Percentiles rank a stretch among this genome's conserved stretches.
phyloP scores from a whole-genome alignment of 1,139 yeast species.

The Pichia sp. region DNA sequence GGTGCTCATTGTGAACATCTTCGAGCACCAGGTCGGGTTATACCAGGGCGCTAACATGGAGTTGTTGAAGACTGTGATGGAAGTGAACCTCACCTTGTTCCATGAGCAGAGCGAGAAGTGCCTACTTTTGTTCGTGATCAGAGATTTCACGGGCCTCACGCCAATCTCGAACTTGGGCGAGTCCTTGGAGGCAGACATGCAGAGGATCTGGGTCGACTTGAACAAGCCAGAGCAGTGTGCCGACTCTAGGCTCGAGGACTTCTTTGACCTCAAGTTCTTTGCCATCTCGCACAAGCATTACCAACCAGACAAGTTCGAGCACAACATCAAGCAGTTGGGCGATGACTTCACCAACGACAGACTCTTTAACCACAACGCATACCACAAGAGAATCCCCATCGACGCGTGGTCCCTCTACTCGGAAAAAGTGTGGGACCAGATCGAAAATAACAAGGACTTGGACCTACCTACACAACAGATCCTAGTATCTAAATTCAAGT shows the following conservation, averaged over 20 bases:
- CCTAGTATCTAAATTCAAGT: slow-evolving; percentile 87
- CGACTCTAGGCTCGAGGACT: slow-evolving; percentile 57
- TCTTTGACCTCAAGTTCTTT: slow-evolving; percentile 78
- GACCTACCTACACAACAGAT: slow-evolving; percentile 97
- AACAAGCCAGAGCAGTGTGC: slow-evolving; percentile 65
- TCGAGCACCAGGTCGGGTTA: slow-evolving; percentile 96
- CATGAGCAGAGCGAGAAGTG: slow-evolving; percentile 60
- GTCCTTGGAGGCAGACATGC: slow-evolving; percentile 66
- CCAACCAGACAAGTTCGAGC: slow-evolving; percentile 67
- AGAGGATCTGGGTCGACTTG: slow-evolving; percentile 72
- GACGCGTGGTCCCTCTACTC: slow-evolving; percentile 97
- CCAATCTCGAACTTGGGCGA: slow-evolving; percentile 68
- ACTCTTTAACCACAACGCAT: slow-evolving; percentile 59
- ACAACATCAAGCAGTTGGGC: slow-evolving; percentile 62
- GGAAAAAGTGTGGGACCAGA: slow-evolving; percentile 89
- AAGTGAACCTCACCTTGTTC: slow-evolving; percentile 83
- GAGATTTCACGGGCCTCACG: slow-evolving; percentile 89
- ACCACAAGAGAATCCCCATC: slow-evolving; percentile 83
- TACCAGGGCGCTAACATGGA: slow-evolving; percentile 99
- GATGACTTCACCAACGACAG: slow-evolving; percentile 44
- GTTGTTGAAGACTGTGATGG: slow-evolving; percentile 87
- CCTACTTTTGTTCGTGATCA: slow-evolving; percentile 75
- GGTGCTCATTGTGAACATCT: slow-evolving; percentile 81
- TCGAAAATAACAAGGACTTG: slow-evolving; percentile 85
- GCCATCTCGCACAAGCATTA: slow-evolving; percentile 82